Conservation (phyloP, 2,329 filamentous ascomycete genomes). For the Verticillium nubilum region DNA sequence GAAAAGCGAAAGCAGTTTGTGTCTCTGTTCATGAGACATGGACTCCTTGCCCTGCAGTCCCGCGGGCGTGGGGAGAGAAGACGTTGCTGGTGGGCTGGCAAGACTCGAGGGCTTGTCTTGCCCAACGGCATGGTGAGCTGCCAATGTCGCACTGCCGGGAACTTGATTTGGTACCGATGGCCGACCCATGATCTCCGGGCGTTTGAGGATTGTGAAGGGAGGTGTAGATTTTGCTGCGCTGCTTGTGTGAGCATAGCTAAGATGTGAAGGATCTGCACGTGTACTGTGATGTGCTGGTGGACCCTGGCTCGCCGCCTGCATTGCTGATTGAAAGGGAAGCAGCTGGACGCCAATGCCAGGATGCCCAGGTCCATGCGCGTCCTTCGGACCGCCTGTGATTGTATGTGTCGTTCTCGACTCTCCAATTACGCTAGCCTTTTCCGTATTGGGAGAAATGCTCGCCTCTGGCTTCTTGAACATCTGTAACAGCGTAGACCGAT, state of each 20-base stretch:
- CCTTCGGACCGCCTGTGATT: background rate
- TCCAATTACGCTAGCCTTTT: background rate
- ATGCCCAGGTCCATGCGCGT: background rate
- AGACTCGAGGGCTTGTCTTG: slow-evolving; percentile 13
- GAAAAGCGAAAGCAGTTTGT: slow-evolving; percentile 57
- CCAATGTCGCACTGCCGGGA: background rate
- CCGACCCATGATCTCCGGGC: slow-evolving; percentile 1
- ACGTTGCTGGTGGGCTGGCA: slow-evolving; percentile 20
- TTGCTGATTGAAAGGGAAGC: background rate
- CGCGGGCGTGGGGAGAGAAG: slow-evolving; percentile 19
- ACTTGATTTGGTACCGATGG: slow-evolving; percentile 1
- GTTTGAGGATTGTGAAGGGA: slow-evolving; percentile 2
- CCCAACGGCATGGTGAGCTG: background rate
- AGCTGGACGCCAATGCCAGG: background rate
- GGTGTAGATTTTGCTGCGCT: background rate
- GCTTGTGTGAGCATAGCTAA: background rate
- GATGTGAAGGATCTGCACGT: background rate
- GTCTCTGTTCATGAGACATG: slow-evolving; percentile 34
- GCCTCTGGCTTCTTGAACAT: slow-evolving; percentile 45
- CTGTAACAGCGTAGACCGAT: slow-evolving; percentile 43
- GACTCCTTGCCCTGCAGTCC: slow-evolving; percentile 26
- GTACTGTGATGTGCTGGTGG: background rate
- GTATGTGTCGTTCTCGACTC: background rate
- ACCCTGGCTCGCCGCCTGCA: background rate
- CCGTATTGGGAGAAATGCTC: background rate